phyloP scores from a whole-genome alignment of 2,329 filamentous ascomycete genomes.

The Fonsecaea nubica region DNA sequence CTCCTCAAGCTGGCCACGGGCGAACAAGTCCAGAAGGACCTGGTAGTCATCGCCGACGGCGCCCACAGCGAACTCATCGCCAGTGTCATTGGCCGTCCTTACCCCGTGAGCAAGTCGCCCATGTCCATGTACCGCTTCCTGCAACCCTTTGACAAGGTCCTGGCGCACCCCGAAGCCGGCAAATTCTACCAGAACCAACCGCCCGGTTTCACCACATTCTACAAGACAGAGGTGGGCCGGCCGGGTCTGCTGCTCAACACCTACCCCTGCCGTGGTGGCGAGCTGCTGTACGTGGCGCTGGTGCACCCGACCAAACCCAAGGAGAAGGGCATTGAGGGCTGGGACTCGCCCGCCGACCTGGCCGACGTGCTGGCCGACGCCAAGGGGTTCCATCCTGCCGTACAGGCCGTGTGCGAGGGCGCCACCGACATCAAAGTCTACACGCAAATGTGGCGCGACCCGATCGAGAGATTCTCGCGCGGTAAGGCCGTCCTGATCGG shows the following conservation, averaged over 20 bases:
- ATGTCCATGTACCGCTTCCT: conserved; percentile 34
- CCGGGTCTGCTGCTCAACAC: conserved; percentile 31
- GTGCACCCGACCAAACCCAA: conserved; percentile 32
- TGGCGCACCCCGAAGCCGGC: conserved; percentile 25
- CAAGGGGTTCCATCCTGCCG: conserved; percentile 30
- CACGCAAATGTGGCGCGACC: conserved; percentile 33
- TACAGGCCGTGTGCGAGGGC: conserved; percentile 31
- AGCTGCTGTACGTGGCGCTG: conserved; percentile 28
- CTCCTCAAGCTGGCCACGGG: conserved; percentile 39
- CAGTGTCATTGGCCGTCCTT: conserved; percentile 24
- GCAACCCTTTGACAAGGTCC: conserved; percentile 28
- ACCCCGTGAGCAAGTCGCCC: conserved; percentile 23
- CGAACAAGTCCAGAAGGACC: conserved; percentile 40
- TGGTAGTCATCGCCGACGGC: conserved; percentile 46
- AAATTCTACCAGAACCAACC: conserved; percentile 30
- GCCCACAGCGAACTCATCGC: conserved; percentile 28
- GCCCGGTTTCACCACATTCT: conserved; percentile 29
- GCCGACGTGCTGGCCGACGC: conserved; percentile 26
- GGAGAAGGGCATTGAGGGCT: conserved; percentile 27
- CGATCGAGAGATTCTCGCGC: conserved; percentile 53
- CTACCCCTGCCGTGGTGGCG: conserved; percentile 29
- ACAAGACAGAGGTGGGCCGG: conserved; percentile 27
- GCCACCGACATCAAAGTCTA: conserved; percentile 34
- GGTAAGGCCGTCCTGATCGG: conserved; percentile 66
- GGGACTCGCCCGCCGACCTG: conserved; percentile 29